A percentile compares a stretch with the other conserved stretches of the same genome.
These are phyloP conservation scores for Colletotrichum sp. DNA, from an alignment of 2,329 filamentous ascomycete species.

Conservation along the genomic window DNA sequence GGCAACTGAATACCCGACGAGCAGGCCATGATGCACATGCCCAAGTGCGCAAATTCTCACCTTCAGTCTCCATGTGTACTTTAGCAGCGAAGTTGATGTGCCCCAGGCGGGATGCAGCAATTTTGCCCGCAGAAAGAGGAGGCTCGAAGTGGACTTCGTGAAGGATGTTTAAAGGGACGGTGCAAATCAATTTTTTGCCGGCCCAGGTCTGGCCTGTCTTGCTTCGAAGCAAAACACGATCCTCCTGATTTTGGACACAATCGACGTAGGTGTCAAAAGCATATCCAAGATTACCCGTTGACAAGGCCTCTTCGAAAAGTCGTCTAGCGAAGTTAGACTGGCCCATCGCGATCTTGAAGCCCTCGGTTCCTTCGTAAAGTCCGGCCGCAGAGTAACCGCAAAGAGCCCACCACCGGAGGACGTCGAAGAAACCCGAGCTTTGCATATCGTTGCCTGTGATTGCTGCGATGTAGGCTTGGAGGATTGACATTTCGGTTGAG, in stretches of 20 bases:
- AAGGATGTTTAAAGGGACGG: constrained; percentile 27
- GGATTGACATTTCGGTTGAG: constrained; percentile 27
- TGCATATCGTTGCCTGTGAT: constrained; percentile 28
- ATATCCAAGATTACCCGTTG: constrained; percentile 26
- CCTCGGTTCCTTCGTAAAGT: constrained; percentile 24
- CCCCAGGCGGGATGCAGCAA: constrained; percentile 14
- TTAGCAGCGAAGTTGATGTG: constrained; percentile 24
- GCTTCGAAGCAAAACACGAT: not conserved
- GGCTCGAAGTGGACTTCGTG: constrained; percentile 21
- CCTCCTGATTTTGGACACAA: constrained; percentile 15
- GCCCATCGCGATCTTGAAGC: constrained; percentile 32
- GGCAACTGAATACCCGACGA: not conserved
- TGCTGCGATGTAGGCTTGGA: constrained; percentile 28
- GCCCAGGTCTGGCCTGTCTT: constrained; percentile 9
- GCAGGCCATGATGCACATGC: not conserved
- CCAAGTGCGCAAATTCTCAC: constrained; percentile 1
- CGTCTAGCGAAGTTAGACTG: constrained; percentile 29
- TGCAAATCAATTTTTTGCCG: constrained; percentile 27
- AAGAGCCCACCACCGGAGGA: constrained; percentile 24
- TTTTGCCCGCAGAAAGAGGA: constrained; percentile 20
- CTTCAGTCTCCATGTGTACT: constrained; percentile 21
- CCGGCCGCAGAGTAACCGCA: constrained; percentile 24
- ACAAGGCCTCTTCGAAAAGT: constrained; percentile 30
- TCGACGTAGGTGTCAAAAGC: constrained; percentile 27
- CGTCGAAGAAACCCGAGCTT: constrained; percentile 25